Evolutionary conservation across 306 rosid species (phyloP).

Genomic region (Citrullus mucosospermus): DNA sequence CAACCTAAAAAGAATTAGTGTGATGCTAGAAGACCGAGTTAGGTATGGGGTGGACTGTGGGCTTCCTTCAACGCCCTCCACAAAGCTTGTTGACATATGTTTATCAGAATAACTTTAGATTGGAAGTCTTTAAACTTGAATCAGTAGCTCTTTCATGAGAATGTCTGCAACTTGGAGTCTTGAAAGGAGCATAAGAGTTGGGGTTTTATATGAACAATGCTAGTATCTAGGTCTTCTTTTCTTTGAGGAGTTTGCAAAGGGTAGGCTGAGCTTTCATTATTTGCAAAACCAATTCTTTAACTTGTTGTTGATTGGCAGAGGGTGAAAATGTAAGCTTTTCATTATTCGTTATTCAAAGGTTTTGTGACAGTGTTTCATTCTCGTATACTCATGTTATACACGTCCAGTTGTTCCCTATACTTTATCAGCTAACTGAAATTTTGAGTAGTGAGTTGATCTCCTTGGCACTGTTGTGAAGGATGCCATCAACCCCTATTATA

Average conservation of each 20-base stretch:
- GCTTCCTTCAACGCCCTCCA: background rate
- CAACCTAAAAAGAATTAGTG: background rate
- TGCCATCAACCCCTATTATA: background rate
- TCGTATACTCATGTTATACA: background rate
- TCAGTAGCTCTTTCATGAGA: background rate
- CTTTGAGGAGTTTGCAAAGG: background rate
- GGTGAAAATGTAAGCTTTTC: background rate
- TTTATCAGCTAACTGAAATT: slow-evolving; percentile 1
- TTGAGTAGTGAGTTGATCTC: background rate
- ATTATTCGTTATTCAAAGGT: background rate
- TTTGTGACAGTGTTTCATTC: background rate
- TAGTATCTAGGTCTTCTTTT: background rate
- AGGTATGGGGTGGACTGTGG: background rate
- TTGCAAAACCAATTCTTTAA: background rate
- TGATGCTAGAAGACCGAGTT: background rate
- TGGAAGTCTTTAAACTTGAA: background rate
- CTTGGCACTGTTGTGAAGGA: slow-evolving; percentile 1
- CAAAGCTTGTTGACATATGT: background rate
- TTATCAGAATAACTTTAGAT: background rate
- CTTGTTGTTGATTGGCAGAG: background rate
- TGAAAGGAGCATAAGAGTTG: background rate
- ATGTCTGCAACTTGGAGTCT: background rate
- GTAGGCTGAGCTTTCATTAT: background rate
- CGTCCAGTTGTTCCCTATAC: slow-evolving; percentile 1
- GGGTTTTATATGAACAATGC: background rate